Evolutionary conservation across 2,329 filamentous ascomycete genomes (phyloP), one percentile per base, ranked within the genome.

Genomic region (Trichoderma cornu-damae): DNA sequence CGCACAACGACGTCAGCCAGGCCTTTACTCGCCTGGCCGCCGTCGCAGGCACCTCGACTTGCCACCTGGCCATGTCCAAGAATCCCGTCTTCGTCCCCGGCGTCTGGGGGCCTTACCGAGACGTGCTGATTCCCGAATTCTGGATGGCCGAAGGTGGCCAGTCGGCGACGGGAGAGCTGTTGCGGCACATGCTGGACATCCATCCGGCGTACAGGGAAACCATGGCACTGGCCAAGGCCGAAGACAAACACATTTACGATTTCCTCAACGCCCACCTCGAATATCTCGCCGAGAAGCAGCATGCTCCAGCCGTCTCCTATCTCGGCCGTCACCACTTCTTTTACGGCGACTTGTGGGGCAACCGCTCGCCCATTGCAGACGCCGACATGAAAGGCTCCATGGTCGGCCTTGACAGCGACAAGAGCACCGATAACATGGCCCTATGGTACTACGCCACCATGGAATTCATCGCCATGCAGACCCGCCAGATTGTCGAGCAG

Each of bases 101-200:
- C 34, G 92, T 99, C 22, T 99, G 94, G 94, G 94, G 94, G 1
- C 94, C 94, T 0, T 99, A 99, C 76, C 83, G 91, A 59, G 94
- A 99, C 68, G 94, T 96, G 4, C 81, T 99, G 40, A 82, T 97
- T 18, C 92, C 94, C 0, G 86, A 86, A 59, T 96, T 87, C 75
- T 99, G 94, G 94, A 89, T 99, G 82, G 91, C 94, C 14, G 94
- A 99, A 72, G 94, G 94, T 63, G 94, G 94, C 11, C 94, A 99
- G 73, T 96, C 90, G 24, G 94, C 94, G 4, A 99, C 94, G 0
- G 94, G 94, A 52, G 94, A 97, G 73, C 81, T 99, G 57, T 79
- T 99, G 49, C 92, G 94, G 68, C 90, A 97, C 74, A 88, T 97
- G 66, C 84, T 97, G 52, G 93, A 97, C 71, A 96, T 92, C 1